These are phyloP conservation scores for Globisporangium abappressorium DNA, from an alignment of 352 stramenopile genomes.

Conservation along the genomic window DNA sequence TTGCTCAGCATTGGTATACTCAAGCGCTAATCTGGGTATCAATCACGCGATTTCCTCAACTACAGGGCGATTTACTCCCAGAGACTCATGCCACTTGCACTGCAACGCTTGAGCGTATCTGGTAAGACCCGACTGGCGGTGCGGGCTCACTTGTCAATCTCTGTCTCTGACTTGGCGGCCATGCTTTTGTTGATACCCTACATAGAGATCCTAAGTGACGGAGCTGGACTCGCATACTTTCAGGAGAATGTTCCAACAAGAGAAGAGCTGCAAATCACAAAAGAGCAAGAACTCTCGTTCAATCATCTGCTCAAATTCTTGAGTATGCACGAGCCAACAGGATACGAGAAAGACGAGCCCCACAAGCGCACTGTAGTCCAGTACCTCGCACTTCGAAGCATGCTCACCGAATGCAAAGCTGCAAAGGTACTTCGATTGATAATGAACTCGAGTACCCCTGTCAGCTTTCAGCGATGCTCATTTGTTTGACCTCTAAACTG, in stretches of 20 bases:
- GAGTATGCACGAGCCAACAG: slow-evolving; percentile 52
- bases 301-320: slow-evolving; percentile 52
- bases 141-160: neutral
- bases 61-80: slow-evolving; percentile 45
- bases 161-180: neutral
- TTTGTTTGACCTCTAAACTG: neutral
- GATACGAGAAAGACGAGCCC: slow-evolving; percentile 45
- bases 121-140: slow-evolving; percentile 21
- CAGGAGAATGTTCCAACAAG: slow-evolving; percentile 26
- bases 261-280: slow-evolving; percentile 33
- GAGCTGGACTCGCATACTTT: slow-evolving; percentile 25
- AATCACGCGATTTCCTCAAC: neutral
- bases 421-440: slow-evolving; percentile 35
- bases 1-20: neutral
- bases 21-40: neutral
- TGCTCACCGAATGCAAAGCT: slow-evolving; percentile 51
- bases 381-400: slow-evolving; percentile 48
- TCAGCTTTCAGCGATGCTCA: neutral
- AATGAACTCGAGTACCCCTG: neutral
- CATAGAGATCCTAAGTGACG: slow-evolving; percentile 56
- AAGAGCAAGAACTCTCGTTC: slow-evolving; percentile 40
- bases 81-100: slow-evolving; percentile 32
- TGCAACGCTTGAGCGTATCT: slow-evolving; percentile 47
- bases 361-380: slow-evolving; percentile 51
- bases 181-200: neutral